Evolutionary conservation across 495 filamentous ascomycete genomes (phyloP).

Genomic region (Hypomontagnella monticulosa): DNA sequence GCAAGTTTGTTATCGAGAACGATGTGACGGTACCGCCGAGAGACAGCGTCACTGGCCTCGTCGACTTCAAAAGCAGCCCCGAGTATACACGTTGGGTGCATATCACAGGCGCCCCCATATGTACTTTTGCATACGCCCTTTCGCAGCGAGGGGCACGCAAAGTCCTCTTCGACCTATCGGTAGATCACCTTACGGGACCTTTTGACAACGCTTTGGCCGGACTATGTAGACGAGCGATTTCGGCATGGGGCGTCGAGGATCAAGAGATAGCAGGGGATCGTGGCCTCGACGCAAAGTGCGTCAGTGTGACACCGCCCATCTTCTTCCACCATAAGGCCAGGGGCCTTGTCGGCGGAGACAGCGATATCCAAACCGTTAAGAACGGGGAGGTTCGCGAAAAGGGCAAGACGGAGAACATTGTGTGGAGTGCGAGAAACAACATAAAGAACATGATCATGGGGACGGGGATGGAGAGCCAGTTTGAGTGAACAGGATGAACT

Average conservation of each 20-base stretch:
- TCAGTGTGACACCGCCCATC: constrained; percentile 58
- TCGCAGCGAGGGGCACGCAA: constrained; percentile 62
- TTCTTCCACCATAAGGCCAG: constrained; percentile 58
- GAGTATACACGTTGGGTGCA: constrained; percentile 60
- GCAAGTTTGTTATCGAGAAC: constrained; percentile 35
- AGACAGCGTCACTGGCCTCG: constrained; percentile 35
- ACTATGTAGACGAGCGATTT: constrained; percentile 51
- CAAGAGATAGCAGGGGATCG: constrained; percentile 12
- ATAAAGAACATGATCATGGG: constrained; percentile 38
- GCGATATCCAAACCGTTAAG: constrained; percentile 53
- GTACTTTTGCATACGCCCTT: constrained; percentile 65
- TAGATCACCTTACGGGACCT: constrained; percentile 51
- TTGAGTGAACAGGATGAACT: constrained; percentile 10
- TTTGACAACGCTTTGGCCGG: constrained; percentile 62
- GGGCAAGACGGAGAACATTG: constrained; percentile 56
- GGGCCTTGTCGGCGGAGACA: constrained; percentile 50
- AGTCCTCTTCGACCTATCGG: constrained; percentile 59
- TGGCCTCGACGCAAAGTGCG: constrained; percentile 49
- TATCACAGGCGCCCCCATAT: constrained; percentile 57
- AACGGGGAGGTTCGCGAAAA: constrained; percentile 47
- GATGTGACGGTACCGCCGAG: constrained; percentile 40
- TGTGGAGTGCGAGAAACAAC: constrained; percentile 62
- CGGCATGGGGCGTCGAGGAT: constrained; percentile 18
- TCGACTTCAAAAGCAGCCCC: constrained; percentile 42
- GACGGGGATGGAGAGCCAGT: constrained; percentile 35